Evolutionary conservation across 78 protist genomes (phyloP).

Genomic region (Planoprotostelium fungivorum): DNA sequence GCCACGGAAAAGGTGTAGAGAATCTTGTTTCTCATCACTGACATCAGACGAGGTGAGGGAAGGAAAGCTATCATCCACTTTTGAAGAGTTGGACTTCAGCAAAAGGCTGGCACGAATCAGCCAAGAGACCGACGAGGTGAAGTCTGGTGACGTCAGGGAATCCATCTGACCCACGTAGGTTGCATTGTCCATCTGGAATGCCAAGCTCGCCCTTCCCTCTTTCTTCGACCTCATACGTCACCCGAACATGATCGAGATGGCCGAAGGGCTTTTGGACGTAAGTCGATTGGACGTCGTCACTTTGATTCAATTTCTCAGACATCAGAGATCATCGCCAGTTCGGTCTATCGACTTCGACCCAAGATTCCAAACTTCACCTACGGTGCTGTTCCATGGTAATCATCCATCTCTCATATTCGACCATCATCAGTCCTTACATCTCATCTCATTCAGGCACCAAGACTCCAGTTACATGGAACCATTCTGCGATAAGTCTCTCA

Average conservation of each 20-base stretch:
- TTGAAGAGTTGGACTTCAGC: background rate
- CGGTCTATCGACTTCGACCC: background rate
- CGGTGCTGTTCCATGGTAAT: background rate
- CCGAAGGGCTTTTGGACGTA: background rate
- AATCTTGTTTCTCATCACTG: no score
- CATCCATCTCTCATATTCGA: no score
- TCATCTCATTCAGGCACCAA: background rate
- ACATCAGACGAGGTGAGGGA: background rate
- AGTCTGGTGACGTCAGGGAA: background rate
- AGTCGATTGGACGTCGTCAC: background rate
- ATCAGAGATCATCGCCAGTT: background rate
- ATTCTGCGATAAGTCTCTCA: background rate
- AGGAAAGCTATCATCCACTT: background rate
- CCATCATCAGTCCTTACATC: background rate
- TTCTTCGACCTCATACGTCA: background rate
- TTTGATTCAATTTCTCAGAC: background rate
- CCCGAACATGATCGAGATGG: background rate
- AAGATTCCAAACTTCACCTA: background rate
- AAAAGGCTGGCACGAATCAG: background rate
- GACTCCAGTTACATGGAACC: background rate
- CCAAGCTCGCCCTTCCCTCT: background rate
- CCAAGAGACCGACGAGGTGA: background rate
- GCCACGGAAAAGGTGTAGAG: background rate
- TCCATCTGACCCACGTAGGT: background rate
- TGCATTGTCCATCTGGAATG: background rate